These are phyloP conservation scores for Hammondia hammondi DNA, from an alignment of 169 alveolate genomes.

Conservation along the genomic window DNA sequence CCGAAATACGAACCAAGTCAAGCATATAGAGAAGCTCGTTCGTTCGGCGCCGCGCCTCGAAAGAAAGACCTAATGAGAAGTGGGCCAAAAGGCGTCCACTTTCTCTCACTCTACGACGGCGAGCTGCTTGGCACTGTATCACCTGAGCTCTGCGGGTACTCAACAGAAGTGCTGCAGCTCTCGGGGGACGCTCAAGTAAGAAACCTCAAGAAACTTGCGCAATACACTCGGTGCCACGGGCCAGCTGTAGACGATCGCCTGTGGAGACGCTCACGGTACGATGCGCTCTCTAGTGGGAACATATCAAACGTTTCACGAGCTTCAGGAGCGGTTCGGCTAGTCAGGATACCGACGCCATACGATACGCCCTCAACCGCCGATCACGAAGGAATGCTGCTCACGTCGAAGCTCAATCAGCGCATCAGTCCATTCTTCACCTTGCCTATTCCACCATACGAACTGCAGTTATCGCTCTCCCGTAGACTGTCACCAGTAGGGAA, in stretches of 20 bases:
- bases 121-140: slow-evolving; percentile 62
- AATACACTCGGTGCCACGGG: not conserved
- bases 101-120: slow-evolving; percentile 60
- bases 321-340: slow-evolving; percentile 9
- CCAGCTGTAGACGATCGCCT: slow-evolving; percentile 1
- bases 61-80: slow-evolving; percentile 43
- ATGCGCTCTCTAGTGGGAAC: not conserved
- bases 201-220: not conserved
- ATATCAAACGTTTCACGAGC: not conserved
- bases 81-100: slow-evolving; percentile 37
- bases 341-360: not conserved
- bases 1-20: not conserved
- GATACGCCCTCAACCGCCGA: not conserved
- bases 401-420: not conserved
- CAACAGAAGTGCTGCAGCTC: slow-evolving; percentile 61
- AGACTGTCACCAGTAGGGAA: too few species aligned
- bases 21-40: not conserved
- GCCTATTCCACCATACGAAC: not conserved
- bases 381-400: not conserved
- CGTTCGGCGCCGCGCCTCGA: slow-evolving; percentile 21
- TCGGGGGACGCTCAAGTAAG: slow-evolving; percentile 37
- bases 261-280: slow-evolving; percentile 18
- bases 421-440: not conserved
- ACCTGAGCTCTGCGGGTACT: slow-evolving; percentile 65
- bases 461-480: not conserved